A percentile compares a stretch with the other conserved stretches of the same genome.
phyloP scores from a whole-genome alignment of 2,329 filamentous ascomycete species.

The Emmonsia crescens region DNA sequence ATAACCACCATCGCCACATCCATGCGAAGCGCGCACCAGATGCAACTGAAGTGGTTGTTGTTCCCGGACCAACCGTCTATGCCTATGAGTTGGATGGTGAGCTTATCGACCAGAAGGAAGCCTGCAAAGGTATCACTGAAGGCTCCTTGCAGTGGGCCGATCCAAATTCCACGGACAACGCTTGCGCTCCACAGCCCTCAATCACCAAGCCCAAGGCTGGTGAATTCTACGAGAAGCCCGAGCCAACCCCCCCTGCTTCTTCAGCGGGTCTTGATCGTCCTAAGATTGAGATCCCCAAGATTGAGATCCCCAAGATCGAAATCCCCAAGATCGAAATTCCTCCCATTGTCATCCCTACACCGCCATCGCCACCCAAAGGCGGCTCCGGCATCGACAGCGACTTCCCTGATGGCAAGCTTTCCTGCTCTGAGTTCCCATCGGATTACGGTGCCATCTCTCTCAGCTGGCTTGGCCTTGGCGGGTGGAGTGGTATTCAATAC shows the following conservation, averaged over 20 bases:
- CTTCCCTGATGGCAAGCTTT: slow-evolving; percentile 65
- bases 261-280: slow-evolving; percentile 7
- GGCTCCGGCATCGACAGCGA: slow-evolving; percentile 49
- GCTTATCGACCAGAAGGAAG: slow-evolving; percentile 51
- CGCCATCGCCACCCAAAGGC: slow-evolving; percentile 14
- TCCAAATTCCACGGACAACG: slow-evolving; percentile 48
- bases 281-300: slow-evolving; percentile 7
- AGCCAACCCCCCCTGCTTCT: slow-evolving; percentile 16
- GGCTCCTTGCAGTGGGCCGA: slow-evolving; percentile 56
- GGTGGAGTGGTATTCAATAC: slow-evolving; percentile 72
- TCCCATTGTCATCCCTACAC: slow-evolving; percentile 18
- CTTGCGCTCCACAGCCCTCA: slow-evolving; percentile 27
- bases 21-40: slow-evolving; percentile 31
- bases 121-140: slow-evolving; percentile 58
- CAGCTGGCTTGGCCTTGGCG: slow-evolving; percentile 56
- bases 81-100: slow-evolving; percentile 62
- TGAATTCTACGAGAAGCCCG: slow-evolving; percentile 14
- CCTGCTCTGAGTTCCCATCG: slow-evolving; percentile 64
- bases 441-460: slow-evolving; percentile 68
- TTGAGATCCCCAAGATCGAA: slow-evolving; percentile 8
- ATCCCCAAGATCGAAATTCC: slow-evolving; percentile 8
- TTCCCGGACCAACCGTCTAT: slow-evolving; percentile 52
- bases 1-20: slow-evolving; percentile 26
- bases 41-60: slow-evolving; percentile 41
- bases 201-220: slow-evolving; percentile 4